These are phyloP conservation scores for Tylopilus felleus DNA, from an alignment of 768 basidiomycete species.

Conservation along the genomic window DNA sequence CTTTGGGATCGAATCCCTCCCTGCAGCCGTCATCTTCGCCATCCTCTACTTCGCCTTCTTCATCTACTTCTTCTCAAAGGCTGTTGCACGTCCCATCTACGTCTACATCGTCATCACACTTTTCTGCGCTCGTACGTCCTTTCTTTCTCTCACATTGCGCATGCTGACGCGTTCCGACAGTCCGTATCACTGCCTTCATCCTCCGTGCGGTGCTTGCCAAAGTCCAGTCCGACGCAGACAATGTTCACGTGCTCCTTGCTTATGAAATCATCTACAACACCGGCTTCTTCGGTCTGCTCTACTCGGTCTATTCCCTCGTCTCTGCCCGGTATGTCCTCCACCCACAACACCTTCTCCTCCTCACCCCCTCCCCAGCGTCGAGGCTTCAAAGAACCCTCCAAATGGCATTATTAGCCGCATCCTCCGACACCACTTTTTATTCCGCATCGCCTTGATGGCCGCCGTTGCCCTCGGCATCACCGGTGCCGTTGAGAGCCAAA, in stretches of 20 bases:
- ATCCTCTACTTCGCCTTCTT: conserved; percentile 23
- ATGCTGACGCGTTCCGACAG: neutral
- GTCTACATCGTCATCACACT: conserved; percentile 21
- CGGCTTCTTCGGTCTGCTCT: conserved; percentile 32
- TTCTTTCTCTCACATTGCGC: neutral
- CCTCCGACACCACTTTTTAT: conserved; percentile 17
- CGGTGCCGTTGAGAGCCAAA: conserved; percentile 17
- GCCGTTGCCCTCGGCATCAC: conserved; percentile 30
- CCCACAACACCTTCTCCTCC: neutral
- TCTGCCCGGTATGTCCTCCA: conserved; percentile 25
- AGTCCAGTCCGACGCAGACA: conserved; percentile 20
- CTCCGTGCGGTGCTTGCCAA: conserved; percentile 15
- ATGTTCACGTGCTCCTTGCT: conserved; percentile 24
- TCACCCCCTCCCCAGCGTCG: conserved; percentile 7
- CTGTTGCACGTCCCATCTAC: conserved; percentile 18
- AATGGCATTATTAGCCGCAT: conserved; percentile 13
- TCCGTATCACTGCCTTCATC: conserved; percentile 18
- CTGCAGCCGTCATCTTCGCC: conserved; percentile 27
- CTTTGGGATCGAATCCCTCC: conserved; percentile 23
- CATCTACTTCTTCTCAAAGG: conserved; percentile 9
- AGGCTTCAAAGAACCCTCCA: conserved; percentile 15
- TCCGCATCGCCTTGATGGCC: conserved; percentile 25
- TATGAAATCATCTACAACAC: conserved; percentile 33
- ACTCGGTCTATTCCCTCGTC: conserved; percentile 31
- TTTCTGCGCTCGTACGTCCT: conserved; percentile 28